Conservation (phyloP, 2,329 filamentous ascomycete genomes). For the Cladosporium sp. region DNA sequence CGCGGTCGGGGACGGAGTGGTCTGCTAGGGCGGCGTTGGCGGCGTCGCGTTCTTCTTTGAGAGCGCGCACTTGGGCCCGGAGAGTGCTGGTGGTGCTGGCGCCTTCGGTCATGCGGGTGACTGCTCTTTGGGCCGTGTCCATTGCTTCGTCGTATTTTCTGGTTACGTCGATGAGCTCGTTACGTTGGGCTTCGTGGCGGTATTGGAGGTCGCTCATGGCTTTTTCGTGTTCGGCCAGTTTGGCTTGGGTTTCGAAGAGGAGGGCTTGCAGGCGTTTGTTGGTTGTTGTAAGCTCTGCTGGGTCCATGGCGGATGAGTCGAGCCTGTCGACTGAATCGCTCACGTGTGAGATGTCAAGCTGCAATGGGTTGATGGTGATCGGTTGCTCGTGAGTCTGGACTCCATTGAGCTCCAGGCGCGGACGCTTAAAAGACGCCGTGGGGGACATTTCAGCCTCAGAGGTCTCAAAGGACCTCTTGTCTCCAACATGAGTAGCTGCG, state of each 20-base stretch:
- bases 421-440: slow-evolving; percentile 22
- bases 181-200: slow-evolving; percentile 29
- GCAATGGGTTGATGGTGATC: slow-evolving; percentile 29
- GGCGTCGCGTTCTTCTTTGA: slow-evolving; percentile 28
- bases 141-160: slow-evolving; percentile 26
- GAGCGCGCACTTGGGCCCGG: slow-evolving; percentile 22
- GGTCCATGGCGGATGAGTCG: slow-evolving; percentile 4
- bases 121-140: slow-evolving; percentile 19
- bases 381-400: slow-evolving; percentile 16
- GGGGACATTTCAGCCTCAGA: slow-evolving; percentile 4
- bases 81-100: slow-evolving; percentile 13
- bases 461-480: slow-evolving; percentile 19
- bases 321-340: slow-evolving; percentile 39
- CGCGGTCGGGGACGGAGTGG: slow-evolving; percentile 30
- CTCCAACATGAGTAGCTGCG: not conserved
- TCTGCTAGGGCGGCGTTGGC: slow-evolving; percentile 24
- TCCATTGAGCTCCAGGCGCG: slow-evolving; percentile 17
- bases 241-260: slow-evolving; percentile 21
- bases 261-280: slow-evolving; percentile 22
- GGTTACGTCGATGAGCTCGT: slow-evolving; percentile 21
- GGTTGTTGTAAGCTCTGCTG: slow-evolving; percentile 10
- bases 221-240: slow-evolving; percentile 25
- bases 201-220: slow-evolving; percentile 31
- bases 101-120: slow-evolving; percentile 19
- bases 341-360: slow-evolving; percentile 35